Percentiles rank a stretch among this genome's conserved stretches.
These are phyloP conservation scores for Helminthosporium solani DNA, from an alignment of 2,329 filamentous ascomycete genomes.

Conservation along the genomic window DNA sequence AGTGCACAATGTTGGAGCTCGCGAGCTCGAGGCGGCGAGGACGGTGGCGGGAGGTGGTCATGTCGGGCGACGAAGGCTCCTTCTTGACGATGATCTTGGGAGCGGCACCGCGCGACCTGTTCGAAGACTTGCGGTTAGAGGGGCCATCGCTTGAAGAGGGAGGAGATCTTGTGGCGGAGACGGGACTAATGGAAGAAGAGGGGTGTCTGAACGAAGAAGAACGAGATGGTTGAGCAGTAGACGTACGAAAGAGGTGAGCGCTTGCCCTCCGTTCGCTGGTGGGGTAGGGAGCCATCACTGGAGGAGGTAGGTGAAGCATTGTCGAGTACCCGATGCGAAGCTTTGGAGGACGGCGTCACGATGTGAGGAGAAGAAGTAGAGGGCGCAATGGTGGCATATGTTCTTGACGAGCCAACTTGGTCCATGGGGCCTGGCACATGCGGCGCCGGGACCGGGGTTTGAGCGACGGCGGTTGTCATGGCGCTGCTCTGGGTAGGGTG, in stretches of 20 bases:
- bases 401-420: slow-evolving; percentile 42
- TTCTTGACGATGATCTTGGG: slow-evolving; percentile 95
- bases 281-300: slow-evolving; percentile 39
- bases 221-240: slow-evolving; percentile 27
- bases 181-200: slow-evolving; percentile 21
- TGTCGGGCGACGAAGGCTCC: slow-evolving; percentile 83
- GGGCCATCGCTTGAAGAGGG: slow-evolving; percentile 20
- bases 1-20: slow-evolving; percentile 46
- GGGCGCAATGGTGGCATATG: slow-evolving; percentile 49
- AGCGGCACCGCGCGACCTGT: slow-evolving; percentile 56
- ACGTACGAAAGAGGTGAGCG: slow-evolving; percentile 55
- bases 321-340: slow-evolving; percentile 35
- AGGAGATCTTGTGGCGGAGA: slow-evolving; percentile 27
- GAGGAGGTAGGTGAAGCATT: slow-evolving; percentile 45
- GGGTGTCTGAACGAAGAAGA: slow-evolving; percentile 25
- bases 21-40: slow-evolving; percentile 78
- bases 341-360: slow-evolving; percentile 40
- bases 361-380: slow-evolving; percentile 43
- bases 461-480: slow-evolving; percentile 52
- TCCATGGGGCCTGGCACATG: slow-evolving; percentile 41
- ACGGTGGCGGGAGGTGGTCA: slow-evolving; percentile 70
- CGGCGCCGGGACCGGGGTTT: slow-evolving; percentile 43
- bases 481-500: slow-evolving; percentile 24
- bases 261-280: slow-evolving; percentile 51
- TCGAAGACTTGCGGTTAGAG: slow-evolving; percentile 43